Conservation (phyloP, 1,284 basidiomycete species). For the Cutaneotrichosporon spelunceum region DNA sequence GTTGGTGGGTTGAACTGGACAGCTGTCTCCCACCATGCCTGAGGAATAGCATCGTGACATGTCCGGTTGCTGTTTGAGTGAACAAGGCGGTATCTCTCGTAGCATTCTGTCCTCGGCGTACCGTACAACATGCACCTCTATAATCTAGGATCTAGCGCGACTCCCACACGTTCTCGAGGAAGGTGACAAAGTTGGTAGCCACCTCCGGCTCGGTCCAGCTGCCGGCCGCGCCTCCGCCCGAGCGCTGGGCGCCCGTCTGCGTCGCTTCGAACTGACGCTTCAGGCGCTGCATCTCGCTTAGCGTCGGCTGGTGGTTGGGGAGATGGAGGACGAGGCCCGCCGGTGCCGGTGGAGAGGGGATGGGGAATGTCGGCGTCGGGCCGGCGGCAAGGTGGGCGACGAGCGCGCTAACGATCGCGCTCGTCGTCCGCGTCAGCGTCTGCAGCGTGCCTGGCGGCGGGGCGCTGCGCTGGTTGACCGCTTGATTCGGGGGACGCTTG, state of each 20-base stretch:
- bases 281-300: conserved; percentile 77
- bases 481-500: conserved; percentile 78
- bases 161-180: conserved; percentile 64
- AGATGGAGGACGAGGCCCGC: conserved; percentile 49
- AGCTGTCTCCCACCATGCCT: too few species aligned
- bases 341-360: conserved; percentile 58
- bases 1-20: too few species aligned
- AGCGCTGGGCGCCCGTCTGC: conserved; percentile 80
- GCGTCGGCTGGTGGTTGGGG: conserved; percentile 66
- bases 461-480: conserved; percentile 72
- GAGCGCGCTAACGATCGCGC: conserved; percentile 65
- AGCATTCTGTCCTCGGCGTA: too few species aligned
- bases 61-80: too few species aligned
- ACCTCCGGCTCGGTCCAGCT: conserved; percentile 74
- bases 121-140: conserved; percentile 10
- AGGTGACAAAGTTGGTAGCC: conserved; percentile 68
- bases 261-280: conserved; percentile 84
- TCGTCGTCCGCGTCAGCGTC: conserved; percentile 68
- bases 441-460: conserved; percentile 78
- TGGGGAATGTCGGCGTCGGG: conserved; percentile 57
- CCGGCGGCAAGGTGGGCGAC: conserved; percentile 59
- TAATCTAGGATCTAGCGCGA: conserved; percentile 18
- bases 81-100: too few species aligned
- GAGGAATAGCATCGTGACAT: too few species aligned
- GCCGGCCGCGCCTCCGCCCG: conserved; percentile 75